Evolutionary conservation across 1,284 basidiomycete genomes (phyloP), one percentile per base, ranked within the genome.

Genomic region (Marasmius oreades): DNA sequence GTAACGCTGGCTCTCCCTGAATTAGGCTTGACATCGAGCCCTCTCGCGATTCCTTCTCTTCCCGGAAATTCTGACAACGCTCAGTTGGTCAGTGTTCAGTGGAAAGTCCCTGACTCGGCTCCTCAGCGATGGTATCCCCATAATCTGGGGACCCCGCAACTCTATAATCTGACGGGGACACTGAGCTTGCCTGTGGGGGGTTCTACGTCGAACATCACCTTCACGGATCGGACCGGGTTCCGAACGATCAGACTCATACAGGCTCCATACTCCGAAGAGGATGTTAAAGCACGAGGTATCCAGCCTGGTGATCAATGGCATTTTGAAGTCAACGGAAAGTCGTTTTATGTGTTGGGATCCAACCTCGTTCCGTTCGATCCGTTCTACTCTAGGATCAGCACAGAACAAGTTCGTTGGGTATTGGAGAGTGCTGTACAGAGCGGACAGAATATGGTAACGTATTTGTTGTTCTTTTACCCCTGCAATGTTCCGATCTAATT

Each of bases 361-460:
- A 84, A 83, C 58, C 76, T 82, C 61, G 82, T 84, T 54, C 82
- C 82, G 1, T 82, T 82, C 59, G 81, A 84, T 66, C 78, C 79
- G 14, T 84, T 84, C 64, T 83, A 84, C 59, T 67, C 80, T 28
- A 70, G 82, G 46, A 77, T 73, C 22, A 76, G 76, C 16, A 72
- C 78, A 10, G 80, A 79, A 33, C 70, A 77, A 53, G 80, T 82
- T 1, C 68, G 77, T 28, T 85, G 82, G 82, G 69, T 84, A 10
- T 64, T 84, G 16, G 76, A 84, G 66, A 83, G 81, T 58, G 81
- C 79, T 2, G 74, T 80, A 0, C 64, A 69, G 55, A 80, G 78
- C 54, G 81, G 80, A 16, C 81, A 84, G 66, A 84, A 84, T 61
- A 84, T 82, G 80, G 80, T 82, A 54, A 7, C 64, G 61, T 10